Percentiles rank a stretch among this genome's conserved stretches.
These are phyloP conservation scores for Penicillium samsonianum DNA, from an alignment of 495 filamentous ascomycete genomes.

Conservation along the genomic window DNA sequence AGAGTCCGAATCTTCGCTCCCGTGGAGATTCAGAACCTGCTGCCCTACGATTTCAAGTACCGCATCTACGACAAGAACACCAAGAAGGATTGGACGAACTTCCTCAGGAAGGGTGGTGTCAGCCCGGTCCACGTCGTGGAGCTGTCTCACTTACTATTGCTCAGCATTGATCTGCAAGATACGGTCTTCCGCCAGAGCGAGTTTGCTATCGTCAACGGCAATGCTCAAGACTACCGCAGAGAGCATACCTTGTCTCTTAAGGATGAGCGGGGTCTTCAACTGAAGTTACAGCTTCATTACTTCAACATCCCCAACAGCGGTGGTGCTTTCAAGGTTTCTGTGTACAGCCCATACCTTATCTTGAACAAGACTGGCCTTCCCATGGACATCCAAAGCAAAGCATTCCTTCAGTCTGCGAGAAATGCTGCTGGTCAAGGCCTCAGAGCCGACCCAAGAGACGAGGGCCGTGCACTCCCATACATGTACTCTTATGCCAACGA, in stretches of 20 bases:
- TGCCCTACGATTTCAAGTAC: constrained; percentile 98
- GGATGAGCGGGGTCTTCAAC: constrained; percentile 73
- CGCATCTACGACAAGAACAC: constrained; percentile 97
- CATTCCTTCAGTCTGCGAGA: constrained; percentile 76
- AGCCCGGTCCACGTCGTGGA: constrained; percentile 98
- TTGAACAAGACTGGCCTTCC: constrained; percentile 92
- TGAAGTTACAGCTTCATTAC: constrained; percentile 88
- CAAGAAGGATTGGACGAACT: constrained; percentile 98
- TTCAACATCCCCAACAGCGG: constrained; percentile 90
- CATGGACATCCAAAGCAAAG: constrained; percentile 86
- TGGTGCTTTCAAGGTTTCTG: constrained; percentile 90
- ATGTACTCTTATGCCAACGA: constrained; percentile 93
- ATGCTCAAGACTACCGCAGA: constrained; percentile 80
- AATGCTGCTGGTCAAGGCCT: constrained; percentile 76
- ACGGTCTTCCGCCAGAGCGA: constrained; percentile 93
- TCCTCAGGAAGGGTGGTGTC: constrained; percentile 90
- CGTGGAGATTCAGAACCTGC: constrained; percentile 88
- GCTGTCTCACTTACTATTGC: constrained; percentile 83
- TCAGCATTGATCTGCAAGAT: constrained; percentile 96
- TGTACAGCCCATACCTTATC: constrained; percentile 91
- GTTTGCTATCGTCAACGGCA: constrained; percentile 94
- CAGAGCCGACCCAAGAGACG: constrained; percentile 51
- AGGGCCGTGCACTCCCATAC: constrained; percentile 70
- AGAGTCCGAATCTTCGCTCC: constrained; percentile 84
- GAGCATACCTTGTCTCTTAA: constrained; percentile 79